Percentiles rank a stretch among this genome's conserved stretches.
Conservation (phyloP, 345 rosid genomes). For the Trapa bicornis region DNA sequence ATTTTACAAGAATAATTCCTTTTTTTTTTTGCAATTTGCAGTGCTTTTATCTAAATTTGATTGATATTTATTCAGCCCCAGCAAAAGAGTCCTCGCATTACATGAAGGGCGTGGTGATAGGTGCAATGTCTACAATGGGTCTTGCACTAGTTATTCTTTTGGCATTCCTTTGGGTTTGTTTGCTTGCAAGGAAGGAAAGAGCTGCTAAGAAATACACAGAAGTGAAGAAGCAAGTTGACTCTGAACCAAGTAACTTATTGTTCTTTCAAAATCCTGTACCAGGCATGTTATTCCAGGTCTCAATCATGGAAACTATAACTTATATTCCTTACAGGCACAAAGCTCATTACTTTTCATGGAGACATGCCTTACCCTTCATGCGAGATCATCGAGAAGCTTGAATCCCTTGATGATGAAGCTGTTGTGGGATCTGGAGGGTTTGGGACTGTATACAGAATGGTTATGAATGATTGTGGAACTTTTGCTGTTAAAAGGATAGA, state of each 20-base stretch:
- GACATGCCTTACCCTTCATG: constrained; percentile 84
- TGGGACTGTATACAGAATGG: constrained; percentile 93
- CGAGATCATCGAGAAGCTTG: constrained; percentile 85
- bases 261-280: background rate
- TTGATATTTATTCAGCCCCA: constrained; percentile 29
- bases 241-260: constrained; percentile 45
- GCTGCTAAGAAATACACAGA: constrained; percentile 76
- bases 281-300: background rate
- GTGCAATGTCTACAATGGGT: constrained; percentile 68
- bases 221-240: constrained; percentile 70
- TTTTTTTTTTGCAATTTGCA: background rate
- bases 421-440: constrained; percentile 95
- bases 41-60: background rate
- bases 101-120: constrained; percentile 78
- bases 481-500: constrained; percentile 95
- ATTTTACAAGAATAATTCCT: background rate
- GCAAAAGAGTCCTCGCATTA: constrained; percentile 69
- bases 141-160: constrained; percentile 52
- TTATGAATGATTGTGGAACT: constrained; percentile 94
- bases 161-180: constrained; percentile 59
- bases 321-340: constrained; percentile 34
- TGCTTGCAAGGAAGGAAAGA: constrained; percentile 85
- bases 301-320: constrained; percentile 2
- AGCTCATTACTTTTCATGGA: constrained; percentile 89
- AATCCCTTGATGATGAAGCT: constrained; percentile 86